Evolutionary conservation across 352 stramenopile species (phyloP).

Genomic region (Phytopythium boreale): DNA sequence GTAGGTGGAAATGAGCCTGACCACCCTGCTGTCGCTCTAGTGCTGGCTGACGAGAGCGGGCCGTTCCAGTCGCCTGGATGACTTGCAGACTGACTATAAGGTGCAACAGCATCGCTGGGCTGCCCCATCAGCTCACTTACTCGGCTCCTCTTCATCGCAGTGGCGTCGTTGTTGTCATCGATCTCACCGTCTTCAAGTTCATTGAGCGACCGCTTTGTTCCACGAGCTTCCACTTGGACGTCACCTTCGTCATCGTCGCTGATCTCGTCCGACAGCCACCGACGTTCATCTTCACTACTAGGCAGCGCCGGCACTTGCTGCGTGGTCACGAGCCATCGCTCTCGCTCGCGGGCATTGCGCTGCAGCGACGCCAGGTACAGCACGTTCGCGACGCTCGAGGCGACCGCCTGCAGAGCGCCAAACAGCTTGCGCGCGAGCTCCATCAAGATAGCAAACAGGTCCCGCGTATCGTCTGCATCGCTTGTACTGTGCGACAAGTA

Average conservation of each 20-base stretch:
- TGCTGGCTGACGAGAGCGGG: neutral
- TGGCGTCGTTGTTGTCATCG: constrained; percentile 14
- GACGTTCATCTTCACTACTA: constrained; percentile 15
- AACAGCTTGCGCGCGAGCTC: constrained; percentile 60
- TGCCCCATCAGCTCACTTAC: neutral
- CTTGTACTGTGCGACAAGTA: constrained; percentile 31
- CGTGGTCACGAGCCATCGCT: constrained; percentile 61
- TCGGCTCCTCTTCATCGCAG: constrained; percentile 14
- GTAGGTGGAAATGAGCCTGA: neutral
- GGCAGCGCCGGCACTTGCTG: constrained; percentile 55
- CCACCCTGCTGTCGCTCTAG: neutral
- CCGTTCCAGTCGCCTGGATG: neutral
- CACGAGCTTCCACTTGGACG: neutral
- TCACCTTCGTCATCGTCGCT: neutral
- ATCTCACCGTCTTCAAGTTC: constrained; percentile 60
- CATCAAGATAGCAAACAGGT: constrained; percentile 50
- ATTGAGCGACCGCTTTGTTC: constrained; percentile 14
- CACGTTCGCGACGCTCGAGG: constrained; percentile 58
- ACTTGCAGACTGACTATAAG: neutral
- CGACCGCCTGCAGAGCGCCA: constrained; percentile 21
- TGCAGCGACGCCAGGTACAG: constrained; percentile 75
- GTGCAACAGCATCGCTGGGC: neutral
- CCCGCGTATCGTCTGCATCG: constrained; percentile 26
- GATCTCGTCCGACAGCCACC: constrained; percentile 27
- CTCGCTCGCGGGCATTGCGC: constrained; percentile 17